Percentiles rank a stretch among this genome's conserved stretches.
Conservation (phyloP, 208 protist species). For the Trypanosoma melophagium region DNA sequence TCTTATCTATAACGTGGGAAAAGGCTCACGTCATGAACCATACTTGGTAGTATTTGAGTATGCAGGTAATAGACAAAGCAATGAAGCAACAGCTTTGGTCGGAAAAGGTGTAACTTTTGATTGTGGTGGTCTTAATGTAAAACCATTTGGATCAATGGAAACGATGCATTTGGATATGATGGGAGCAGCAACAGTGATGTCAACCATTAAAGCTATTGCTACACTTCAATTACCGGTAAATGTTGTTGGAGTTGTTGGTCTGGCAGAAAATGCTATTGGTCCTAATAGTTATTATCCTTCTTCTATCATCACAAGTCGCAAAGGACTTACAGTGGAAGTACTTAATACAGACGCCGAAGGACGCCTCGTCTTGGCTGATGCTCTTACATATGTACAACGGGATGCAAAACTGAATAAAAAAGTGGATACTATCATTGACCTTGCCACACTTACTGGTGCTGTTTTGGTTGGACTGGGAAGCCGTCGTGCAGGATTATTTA, state of each 20-base stretch:
- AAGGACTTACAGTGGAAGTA: constrained; percentile 85
- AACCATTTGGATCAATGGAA: constrained; percentile 89
- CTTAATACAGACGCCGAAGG: constrained; percentile 93
- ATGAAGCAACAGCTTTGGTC: constrained; percentile 58
- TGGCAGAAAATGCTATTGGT: constrained; percentile 90
- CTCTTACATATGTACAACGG: constrained; percentile 83
- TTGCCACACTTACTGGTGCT: constrained; percentile 92
- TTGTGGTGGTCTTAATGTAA: constrained; percentile 89
- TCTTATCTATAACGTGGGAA: constrained; percentile 83
- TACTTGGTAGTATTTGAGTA: constrained; percentile 85
- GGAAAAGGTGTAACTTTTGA: constrained; percentile 94
- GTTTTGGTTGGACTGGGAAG: constrained; percentile 75
- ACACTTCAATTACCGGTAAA: constrained; percentile 70
- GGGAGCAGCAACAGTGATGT: constrained; percentile 83
- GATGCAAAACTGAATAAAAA: constrained; percentile 58
- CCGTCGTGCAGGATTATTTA: constrained; percentile 77
- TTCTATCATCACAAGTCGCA: constrained; percentile 78
- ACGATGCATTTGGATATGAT: constrained; percentile 94
- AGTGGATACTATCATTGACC: constrained; percentile 74
- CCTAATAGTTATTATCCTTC: constrained; percentile 78
- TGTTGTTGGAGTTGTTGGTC: constrained; percentile 69
- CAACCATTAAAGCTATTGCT: constrained; percentile 69
- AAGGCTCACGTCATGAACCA: constrained; percentile 64
- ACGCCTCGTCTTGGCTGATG: constrained; percentile 88
- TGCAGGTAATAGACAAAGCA: constrained; percentile 50